A percentile compares a stretch with the other conserved stretches of the same genome.
Conservation (phyloP, 306 rosid species). For the Cucumis cinereus region DNA sequence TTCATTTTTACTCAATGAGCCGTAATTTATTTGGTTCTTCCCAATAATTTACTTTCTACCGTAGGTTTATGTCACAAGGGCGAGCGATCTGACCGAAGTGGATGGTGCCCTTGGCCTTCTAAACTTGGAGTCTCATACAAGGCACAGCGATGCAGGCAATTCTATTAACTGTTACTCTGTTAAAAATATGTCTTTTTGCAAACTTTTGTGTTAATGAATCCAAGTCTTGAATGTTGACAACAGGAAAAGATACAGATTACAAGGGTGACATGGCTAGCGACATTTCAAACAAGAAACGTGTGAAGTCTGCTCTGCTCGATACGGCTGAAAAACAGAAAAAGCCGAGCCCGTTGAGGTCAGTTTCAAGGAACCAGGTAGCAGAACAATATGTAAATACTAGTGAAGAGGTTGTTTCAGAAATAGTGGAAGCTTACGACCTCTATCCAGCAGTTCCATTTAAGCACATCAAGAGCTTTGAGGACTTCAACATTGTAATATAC, state of each 20-base stretch:
- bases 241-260: constrained; percentile 29
- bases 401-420: constrained; percentile 54
- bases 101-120: constrained; percentile 43
- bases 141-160: constrained; percentile 46
- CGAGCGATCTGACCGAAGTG: constrained; percentile 36
- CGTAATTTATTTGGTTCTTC: not conserved
- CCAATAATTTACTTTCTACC: constrained; percentile 5
- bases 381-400: constrained; percentile 38
- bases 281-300: constrained; percentile 28
- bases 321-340: constrained; percentile 39
- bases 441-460: constrained; percentile 28
- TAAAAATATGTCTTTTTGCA: not conserved
- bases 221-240: constrained; percentile 2
- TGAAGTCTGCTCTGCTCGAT: constrained; percentile 17
- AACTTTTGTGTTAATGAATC: not conserved
- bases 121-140: constrained; percentile 30
- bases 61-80: constrained; percentile 58
- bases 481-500: constrained; percentile 40
- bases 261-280: constrained; percentile 10
- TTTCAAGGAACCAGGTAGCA: constrained; percentile 11
- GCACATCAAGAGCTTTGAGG: constrained; percentile 33
- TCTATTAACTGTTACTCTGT: constrained; percentile 9
- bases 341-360: constrained; percentile 10
- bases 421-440: constrained; percentile 25
- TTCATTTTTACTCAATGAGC: not conserved